phyloP scores from a whole-genome alignment of 1,139 yeast species.

The Pichia kudriavzevii region DNA sequence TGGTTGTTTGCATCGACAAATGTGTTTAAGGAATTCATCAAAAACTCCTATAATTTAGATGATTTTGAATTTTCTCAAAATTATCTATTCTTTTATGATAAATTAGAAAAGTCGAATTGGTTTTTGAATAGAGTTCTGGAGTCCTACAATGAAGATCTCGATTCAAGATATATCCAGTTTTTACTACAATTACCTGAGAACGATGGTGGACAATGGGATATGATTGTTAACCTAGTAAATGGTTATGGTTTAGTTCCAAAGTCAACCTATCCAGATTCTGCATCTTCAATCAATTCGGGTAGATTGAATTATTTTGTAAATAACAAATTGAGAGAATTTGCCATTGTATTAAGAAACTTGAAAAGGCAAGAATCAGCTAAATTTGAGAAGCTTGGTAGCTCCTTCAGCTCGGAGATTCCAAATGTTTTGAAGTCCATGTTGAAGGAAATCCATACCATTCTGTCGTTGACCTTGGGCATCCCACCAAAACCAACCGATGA shows the following conservation, averaged over 20 bases:
- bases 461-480: conserved; percentile 50
- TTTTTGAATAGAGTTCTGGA: conserved; percentile 54
- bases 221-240: conserved; percentile 54
- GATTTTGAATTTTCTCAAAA: conserved; percentile 54
- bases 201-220: conserved; percentile 73
- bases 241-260: conserved; percentile 61
- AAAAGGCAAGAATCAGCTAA: conserved; percentile 27
- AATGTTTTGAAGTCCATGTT: conserved; percentile 42
- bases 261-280: conserved; percentile 53
- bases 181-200: conserved; percentile 45
- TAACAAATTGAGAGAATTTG: conserved; percentile 56
- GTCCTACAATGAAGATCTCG: conserved; percentile 45
- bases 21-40: conserved; percentile 49
- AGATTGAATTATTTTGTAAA: conserved; percentile 45
- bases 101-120: conserved; percentile 52
- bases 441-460: conserved; percentile 45
- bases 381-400: conserved; percentile 11
- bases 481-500: conserved; percentile 53
- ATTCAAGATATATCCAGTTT: conserved; percentile 45
- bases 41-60: conserved; percentile 44
- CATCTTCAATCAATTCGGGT: conserved; percentile 43
- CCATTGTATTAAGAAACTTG: conserved; percentile 44
- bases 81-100: conserved; percentile 48
- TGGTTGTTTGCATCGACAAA: conserved; percentile 66
- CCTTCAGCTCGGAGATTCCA: conserved; percentile 14